Conservation (phyloP, 371 early-diverging fungal genomes). For the Rhizopus arrhizus region DNA sequence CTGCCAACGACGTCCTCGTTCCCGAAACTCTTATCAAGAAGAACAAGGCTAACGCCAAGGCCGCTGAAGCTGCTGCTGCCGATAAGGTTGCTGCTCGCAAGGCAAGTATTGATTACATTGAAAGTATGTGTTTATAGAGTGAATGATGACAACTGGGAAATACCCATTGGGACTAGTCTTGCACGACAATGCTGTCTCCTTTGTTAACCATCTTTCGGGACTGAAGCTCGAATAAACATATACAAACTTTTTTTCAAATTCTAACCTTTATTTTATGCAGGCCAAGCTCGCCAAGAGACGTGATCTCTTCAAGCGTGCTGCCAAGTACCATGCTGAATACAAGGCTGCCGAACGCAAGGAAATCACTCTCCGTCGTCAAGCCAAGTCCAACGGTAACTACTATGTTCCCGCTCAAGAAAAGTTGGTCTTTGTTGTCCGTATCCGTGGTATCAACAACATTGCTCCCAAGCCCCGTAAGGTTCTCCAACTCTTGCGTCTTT, state of each 20-base stretch:
- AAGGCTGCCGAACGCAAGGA: constrained; percentile 79
- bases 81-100: constrained; percentile 60
- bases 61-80: constrained; percentile 73
- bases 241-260: not conserved
- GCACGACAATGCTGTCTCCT: constrained; percentile 45
- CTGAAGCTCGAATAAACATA: constrained; percentile 40
- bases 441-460: constrained; percentile 94
- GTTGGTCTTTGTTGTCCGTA: constrained; percentile 93
- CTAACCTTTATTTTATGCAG: constrained; percentile 39
- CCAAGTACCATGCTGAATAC: constrained; percentile 94
- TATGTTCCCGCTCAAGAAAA: constrained; percentile 94
- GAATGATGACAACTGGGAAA: constrained; percentile 1
- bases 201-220: constrained; percentile 71
- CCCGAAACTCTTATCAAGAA: constrained; percentile 97
- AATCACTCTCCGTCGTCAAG: constrained; percentile 85
- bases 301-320: constrained; percentile 96
- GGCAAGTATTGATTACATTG: constrained; percentile 47
- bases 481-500: constrained; percentile 95
- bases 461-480: constrained; percentile 98
- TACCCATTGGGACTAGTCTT: constrained; percentile 26
- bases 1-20: constrained; percentile 69
- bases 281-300: constrained; percentile 78
- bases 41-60: constrained; percentile 87
- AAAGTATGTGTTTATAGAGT: not conserved
- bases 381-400: constrained; percentile 83